phyloP scores from a whole-genome alignment of 345 rosid genomes.

The Populus deltoides region DNA sequence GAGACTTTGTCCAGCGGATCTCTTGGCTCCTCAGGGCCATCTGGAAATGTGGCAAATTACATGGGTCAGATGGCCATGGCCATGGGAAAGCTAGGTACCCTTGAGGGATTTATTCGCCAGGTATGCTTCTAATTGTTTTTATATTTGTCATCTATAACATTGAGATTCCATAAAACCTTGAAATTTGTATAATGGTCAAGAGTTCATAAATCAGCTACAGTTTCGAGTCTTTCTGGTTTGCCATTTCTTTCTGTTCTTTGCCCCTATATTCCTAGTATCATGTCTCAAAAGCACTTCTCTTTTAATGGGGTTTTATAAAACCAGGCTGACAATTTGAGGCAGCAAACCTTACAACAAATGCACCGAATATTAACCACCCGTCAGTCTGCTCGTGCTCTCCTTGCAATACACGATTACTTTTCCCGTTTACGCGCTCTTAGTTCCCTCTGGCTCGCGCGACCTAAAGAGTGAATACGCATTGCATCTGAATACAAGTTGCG shows the following conservation, averaged over 20 bases:
- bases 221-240: not conserved
- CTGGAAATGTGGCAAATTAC: slow-evolving; percentile 87
- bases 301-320: not conserved
- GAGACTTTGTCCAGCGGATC: slow-evolving; percentile 89
- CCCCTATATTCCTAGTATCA: not conserved
- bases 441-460: slow-evolving; percentile 96
- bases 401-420: slow-evolving; percentile 85
- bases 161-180: not conserved
- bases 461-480: slow-evolving; percentile 58
- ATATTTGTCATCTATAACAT: not conserved
- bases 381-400: slow-evolving; percentile 95
- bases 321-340: slow-evolving; percentile 97
- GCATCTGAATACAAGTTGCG: slow-evolving; percentile 11
- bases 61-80: slow-evolving; percentile 99
- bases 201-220: not conserved
- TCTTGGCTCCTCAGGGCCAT: slow-evolving; percentile 77
- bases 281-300: not conserved
- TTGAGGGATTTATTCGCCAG: slow-evolving; percentile 95
- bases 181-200: not conserved
- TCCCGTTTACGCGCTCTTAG: slow-evolving; percentile 92
- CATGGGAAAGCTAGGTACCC: slow-evolving; percentile 98
- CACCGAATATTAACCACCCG: slow-evolving; percentile 79
- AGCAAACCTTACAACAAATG: slow-evolving; percentile 93
- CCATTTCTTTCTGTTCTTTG: not conserved
- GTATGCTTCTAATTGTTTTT: slow-evolving; percentile 30